These are phyloP conservation scores for Serendipita sp. DNA, from an alignment of 768 basidiomycete species.

Conservation along the genomic window DNA sequence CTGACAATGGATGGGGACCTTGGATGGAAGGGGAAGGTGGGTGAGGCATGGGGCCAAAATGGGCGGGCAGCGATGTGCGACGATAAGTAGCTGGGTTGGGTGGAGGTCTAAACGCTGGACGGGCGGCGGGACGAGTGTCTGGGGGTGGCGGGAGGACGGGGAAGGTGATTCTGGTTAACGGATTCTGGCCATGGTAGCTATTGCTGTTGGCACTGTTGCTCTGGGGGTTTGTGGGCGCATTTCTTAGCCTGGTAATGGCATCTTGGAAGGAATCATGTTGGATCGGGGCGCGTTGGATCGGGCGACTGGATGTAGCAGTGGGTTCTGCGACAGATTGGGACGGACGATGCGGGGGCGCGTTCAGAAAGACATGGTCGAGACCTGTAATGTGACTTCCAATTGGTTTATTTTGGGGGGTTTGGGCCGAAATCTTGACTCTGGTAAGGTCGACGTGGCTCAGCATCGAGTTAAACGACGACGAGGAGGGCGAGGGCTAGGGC, in stretches of 20 bases:
- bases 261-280: slow-evolving; percentile 7
- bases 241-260: slow-evolving; percentile 4
- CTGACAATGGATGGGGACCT: neutral
- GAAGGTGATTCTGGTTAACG: neutral
- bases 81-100: slow-evolving; percentile 5
- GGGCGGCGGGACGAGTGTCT: neutral
- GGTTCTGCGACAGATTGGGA: neutral
- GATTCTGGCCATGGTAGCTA: no score
- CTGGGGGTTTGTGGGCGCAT: neutral
- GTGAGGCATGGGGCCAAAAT: neutral
- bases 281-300: neutral
- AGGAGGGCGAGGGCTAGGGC: neutral
- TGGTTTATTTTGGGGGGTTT: neutral
- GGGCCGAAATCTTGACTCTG: slow-evolving; percentile 6
- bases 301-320: neutral
- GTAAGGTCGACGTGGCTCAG: neutral
- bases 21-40: neutral
- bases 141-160: slow-evolving; percentile 3
- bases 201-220: neutral
- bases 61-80: slow-evolving; percentile 1
- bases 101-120: slow-evolving; percentile 1
- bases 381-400: slow-evolving; percentile 4
- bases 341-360: neutral
- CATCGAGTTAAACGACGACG: neutral
- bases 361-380: slow-evolving; percentile 7